A percentile compares a stretch with the other conserved stretches of the same genome.
Evolutionary conservation across 768 basidiomycete genomes (phyloP).

Genomic region (Lyophyllum semitale): DNA sequence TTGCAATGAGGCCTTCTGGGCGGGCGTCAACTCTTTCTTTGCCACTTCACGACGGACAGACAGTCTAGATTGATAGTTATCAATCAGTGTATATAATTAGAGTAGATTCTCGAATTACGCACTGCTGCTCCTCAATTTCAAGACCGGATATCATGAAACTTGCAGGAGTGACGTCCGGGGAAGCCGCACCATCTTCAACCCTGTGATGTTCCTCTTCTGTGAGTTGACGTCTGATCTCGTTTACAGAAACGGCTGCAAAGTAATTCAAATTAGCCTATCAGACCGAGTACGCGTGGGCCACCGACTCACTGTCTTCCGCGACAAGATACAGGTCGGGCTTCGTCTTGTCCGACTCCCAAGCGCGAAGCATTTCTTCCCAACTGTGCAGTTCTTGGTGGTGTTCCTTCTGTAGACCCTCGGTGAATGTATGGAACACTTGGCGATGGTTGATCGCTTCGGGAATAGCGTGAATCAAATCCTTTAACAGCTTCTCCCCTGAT

Average conservation of each 20-base stretch:
- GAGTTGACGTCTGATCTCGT: slow-evolving; percentile 8
- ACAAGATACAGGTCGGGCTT: slow-evolving; percentile 9
- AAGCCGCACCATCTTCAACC: neutral
- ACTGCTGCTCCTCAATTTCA: slow-evolving; percentile 13
- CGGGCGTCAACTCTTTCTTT: neutral
- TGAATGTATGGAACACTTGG: neutral
- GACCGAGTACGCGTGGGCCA: neutral
- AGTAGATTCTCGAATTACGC: too few species aligned
- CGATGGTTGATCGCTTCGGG: slow-evolving; percentile 11
- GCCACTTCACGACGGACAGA: neutral
- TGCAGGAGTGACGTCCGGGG: slow-evolving; percentile 1
- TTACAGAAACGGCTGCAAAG: slow-evolving; percentile 7
- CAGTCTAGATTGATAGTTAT: neutral
- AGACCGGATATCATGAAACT: slow-evolving; percentile 10
- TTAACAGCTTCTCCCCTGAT: slow-evolving; percentile 8
- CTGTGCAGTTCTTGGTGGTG: neutral
- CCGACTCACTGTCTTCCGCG: slow-evolving; percentile 5
- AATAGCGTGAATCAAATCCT: slow-evolving; percentile 6
- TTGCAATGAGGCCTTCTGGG: neutral
- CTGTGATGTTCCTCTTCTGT: slow-evolving; percentile 10
- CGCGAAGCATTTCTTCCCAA: slow-evolving; percentile 3
- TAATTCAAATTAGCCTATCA: neutral
- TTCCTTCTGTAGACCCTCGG: slow-evolving; percentile 5
- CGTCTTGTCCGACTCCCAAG: slow-evolving; percentile 4
- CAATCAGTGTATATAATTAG: too few species aligned